A percentile compares a stretch with the other conserved stretches of the same genome.
phyloP scores from a whole-genome alignment of 139 green algal genomes.

The Chlamydomonas incerta region DNA sequence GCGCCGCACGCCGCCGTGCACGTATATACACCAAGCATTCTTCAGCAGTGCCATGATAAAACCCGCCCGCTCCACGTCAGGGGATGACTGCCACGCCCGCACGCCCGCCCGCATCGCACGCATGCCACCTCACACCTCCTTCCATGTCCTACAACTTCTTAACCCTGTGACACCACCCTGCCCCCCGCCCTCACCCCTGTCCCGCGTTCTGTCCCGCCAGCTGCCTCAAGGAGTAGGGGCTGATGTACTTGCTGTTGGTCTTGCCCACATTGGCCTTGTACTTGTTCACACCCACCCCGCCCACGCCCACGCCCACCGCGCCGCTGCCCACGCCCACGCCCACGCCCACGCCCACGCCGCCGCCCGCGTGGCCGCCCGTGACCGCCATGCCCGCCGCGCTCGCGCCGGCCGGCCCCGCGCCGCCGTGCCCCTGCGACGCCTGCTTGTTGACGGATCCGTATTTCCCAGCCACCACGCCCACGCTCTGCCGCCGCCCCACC shows the following conservation, averaged over 20 bases:
- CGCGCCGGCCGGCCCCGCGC: background rate
- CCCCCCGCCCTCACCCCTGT: background rate
- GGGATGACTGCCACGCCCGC: too few relatives aligned
- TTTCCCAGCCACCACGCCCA: conserved; percentile 22
- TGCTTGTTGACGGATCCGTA: conserved; percentile 33
- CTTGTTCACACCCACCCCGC: conserved; percentile 8
- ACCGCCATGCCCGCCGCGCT: background rate
- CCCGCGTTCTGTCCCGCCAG: conserved; percentile 43
- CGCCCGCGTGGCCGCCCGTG: background rate
- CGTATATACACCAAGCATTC: too few relatives aligned
- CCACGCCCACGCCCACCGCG: background rate
- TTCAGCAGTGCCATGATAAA: too few relatives aligned
- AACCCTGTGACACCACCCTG: too few relatives aligned
- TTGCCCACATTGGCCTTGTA: conserved; percentile 52
- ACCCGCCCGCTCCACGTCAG: too few relatives aligned
- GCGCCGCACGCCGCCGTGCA: too few relatives aligned
- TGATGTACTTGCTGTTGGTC: conserved; percentile 49
- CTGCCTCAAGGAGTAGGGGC: conserved; percentile 44
- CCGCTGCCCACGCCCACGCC: background rate
- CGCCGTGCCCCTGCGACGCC: conserved; percentile 24
- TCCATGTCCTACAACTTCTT: too few relatives aligned
- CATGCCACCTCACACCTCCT: too few relatives aligned
- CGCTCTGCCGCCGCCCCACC: conserved; percentile 23
- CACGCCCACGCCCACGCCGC: background rate
- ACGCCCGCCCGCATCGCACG: too few relatives aligned